These are phyloP conservation scores for Nemania bipapillata DNA, from an alignment of 2,329 filamentous ascomycete genomes.

Conservation along the genomic window DNA sequence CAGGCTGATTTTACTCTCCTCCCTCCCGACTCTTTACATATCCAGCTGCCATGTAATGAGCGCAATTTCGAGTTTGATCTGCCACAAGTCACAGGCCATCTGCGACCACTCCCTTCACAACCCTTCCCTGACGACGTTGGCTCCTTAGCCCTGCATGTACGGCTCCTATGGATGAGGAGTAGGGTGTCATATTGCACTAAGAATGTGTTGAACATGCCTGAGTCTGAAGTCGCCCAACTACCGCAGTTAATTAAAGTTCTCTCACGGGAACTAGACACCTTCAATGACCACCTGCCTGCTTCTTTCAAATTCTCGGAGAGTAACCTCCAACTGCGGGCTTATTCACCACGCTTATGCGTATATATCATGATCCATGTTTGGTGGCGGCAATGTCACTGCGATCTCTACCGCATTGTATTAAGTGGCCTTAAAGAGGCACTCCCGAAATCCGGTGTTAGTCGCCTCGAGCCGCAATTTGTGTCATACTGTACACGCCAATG, in stretches of 20 bases:
- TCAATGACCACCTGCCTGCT: conserved; percentile 63
- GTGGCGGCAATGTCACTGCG: conserved; percentile 69
- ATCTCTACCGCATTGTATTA: conserved; percentile 65
- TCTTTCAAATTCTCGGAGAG: conserved; percentile 69
- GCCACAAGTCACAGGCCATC: conserved; percentile 63
- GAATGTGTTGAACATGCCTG: conserved; percentile 56
- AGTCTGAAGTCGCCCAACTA: conserved; percentile 59
- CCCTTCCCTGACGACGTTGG: conserved; percentile 65
- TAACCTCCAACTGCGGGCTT: conserved; percentile 66
- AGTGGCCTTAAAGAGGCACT: conserved; percentile 64
- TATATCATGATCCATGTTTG: conserved; percentile 70
- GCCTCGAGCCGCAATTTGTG: conserved; percentile 62
- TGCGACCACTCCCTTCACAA: conserved; percentile 56
- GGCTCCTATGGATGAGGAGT: conserved; percentile 65
- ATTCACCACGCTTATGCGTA: conserved; percentile 67
- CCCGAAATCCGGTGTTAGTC: conserved; percentile 57
- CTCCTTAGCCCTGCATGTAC: conserved; percentile 66
- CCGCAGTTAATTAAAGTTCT: conserved; percentile 62
- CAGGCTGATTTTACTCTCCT: conserved; percentile 61
- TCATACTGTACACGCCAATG: conserved; percentile 63
- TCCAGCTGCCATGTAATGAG: conserved; percentile 63
- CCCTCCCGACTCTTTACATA: conserved; percentile 57
- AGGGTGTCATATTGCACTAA: conserved; percentile 66
- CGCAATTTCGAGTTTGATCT: conserved; percentile 67
- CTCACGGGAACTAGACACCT: conserved; percentile 59